Evolutionary conservation across 1,139 yeast genomes (phyloP).

Genomic region (Debaryomycetaceae sp.): DNA sequence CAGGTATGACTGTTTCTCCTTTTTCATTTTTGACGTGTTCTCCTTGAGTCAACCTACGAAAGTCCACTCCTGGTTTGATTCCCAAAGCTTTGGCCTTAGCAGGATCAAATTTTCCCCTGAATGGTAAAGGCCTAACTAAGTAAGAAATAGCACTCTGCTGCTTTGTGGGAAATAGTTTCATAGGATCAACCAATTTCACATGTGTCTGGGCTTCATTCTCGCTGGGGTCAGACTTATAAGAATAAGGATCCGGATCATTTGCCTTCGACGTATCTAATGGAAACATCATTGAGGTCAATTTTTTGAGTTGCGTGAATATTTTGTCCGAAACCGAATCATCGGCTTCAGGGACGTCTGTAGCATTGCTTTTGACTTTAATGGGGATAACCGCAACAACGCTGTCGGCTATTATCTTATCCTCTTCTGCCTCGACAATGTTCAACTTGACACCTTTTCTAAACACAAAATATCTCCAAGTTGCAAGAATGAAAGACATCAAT

Average conservation of each 20-base stretch:
- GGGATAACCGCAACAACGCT: slow-evolving; percentile 53
- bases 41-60: slow-evolving; percentile 59
- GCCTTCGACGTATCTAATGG: slow-evolving; percentile 42
- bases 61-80: slow-evolving; percentile 62
- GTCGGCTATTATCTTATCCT: slow-evolving; percentile 42
- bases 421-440: slow-evolving; percentile 36
- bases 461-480: slow-evolving; percentile 89
- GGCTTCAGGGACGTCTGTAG: not conserved
- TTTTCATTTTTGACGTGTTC: slow-evolving; percentile 51
- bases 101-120: slow-evolving; percentile 75
- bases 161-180: slow-evolving; percentile 11
- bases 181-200: slow-evolving; percentile 29
- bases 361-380: slow-evolving; percentile 28
- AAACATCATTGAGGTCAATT: slow-evolving; percentile 44
- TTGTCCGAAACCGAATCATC: slow-evolving; percentile 3
- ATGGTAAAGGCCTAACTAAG: slow-evolving; percentile 60
- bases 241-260: slow-evolving; percentile 35
- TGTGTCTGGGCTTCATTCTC: slow-evolving; percentile 44
- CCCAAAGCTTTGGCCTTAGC: slow-evolving; percentile 66
- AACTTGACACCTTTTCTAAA: slow-evolving; percentile 73
- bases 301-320: slow-evolving; percentile 21
- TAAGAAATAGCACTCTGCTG: slow-evolving; percentile 47
- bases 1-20: slow-evolving; percentile 61
- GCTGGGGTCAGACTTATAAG: slow-evolving; percentile 38
- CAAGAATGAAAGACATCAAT: slow-evolving; percentile 51